phyloP scores from a whole-genome alignment of 2,329 filamentous ascomycete species.

The Claviceps africana region DNA sequence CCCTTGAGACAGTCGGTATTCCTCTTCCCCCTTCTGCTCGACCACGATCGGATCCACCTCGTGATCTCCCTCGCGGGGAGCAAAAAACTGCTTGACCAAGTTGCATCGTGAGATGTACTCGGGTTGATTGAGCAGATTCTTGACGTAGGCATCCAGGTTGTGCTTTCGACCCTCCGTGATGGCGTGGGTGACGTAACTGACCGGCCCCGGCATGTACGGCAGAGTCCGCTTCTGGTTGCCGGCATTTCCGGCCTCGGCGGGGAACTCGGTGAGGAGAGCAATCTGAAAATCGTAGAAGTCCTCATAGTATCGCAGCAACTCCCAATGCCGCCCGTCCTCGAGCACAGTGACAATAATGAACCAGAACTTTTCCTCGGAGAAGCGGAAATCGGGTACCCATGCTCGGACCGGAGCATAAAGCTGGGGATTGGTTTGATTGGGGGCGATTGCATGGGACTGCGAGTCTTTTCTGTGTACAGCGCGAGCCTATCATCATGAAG shows the following conservation, averaged over 20 bases:
- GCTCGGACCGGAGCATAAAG: slow-evolving; percentile 67
- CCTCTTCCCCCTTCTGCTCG: slow-evolving; percentile 66
- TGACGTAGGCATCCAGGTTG: slow-evolving; percentile 90
- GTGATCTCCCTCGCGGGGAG: slow-evolving; percentile 78
- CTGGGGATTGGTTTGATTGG: slow-evolving; percentile 33
- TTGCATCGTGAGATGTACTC: slow-evolving; percentile 72
- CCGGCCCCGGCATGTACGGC: slow-evolving; percentile 95
- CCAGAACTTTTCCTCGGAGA: slow-evolving; percentile 96
- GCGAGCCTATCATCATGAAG: slow-evolving; percentile 10
- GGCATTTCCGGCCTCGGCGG: slow-evolving; percentile 80
- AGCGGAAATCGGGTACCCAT: slow-evolving; percentile 83
- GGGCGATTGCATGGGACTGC: slow-evolving; percentile 22
- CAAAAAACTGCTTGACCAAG: slow-evolving; percentile 81
- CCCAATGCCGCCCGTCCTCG: slow-evolving; percentile 85
- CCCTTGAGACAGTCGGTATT: slow-evolving; percentile 60
- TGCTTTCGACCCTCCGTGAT: slow-evolving; percentile 88
- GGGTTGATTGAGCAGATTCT: slow-evolving; percentile 73
- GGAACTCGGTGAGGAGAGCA: slow-evolving; percentile 80
- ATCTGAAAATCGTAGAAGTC: slow-evolving; percentile 99
- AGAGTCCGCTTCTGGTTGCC: slow-evolving; percentile 65
- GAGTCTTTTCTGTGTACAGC: slow-evolving; percentile 14
- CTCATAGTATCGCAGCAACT: slow-evolving; percentile 87
- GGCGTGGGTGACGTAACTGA: slow-evolving; percentile 94
- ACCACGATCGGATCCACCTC: slow-evolving; percentile 69
- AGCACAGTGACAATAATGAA: slow-evolving; percentile 88